Conservation (phyloP, 2,329 filamentous ascomycete genomes). For the Aspergillus sp. region DNA sequence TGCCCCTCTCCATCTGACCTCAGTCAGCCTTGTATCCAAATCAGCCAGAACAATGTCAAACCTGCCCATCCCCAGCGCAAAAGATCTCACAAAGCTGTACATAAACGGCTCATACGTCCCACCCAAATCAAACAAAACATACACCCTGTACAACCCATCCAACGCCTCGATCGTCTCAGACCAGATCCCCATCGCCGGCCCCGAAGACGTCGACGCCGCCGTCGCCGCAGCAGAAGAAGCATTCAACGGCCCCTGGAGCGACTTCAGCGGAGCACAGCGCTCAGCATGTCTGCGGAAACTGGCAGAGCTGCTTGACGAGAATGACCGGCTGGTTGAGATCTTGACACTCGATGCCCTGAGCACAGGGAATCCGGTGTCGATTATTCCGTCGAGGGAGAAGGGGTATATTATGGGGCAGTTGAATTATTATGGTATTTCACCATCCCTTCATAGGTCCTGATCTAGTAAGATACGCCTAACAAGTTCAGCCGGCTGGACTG, state of each 20-base stretch:
- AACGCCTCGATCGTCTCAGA: background rate
- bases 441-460: too few relatives aligned
- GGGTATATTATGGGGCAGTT: background rate
- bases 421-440: background rate
- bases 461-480: too few relatives aligned
- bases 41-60: too few relatives aligned
- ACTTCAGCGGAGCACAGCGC: background rate
- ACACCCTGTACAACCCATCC: background rate
- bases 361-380: background rate
- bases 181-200: background rate
- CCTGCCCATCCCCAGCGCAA: too few relatives aligned
- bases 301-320: background rate
- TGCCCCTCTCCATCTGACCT: too few relatives aligned
- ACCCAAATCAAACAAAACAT: background rate
- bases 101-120: background rate
- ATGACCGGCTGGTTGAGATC: background rate
- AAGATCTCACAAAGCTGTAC: background rate
- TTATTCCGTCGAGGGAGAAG: background rate
- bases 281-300: background rate
- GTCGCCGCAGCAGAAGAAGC: background rate
- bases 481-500: background rate
- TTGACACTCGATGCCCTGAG: background rate
- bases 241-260: background rate
- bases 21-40: too few relatives aligned
- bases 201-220: background rate